Evolutionary conservation across 2,329 filamentous ascomycete species (phyloP), one percentile per base, ranked within the genome.

Genomic region (Aspergillus phoenicis): DNA sequence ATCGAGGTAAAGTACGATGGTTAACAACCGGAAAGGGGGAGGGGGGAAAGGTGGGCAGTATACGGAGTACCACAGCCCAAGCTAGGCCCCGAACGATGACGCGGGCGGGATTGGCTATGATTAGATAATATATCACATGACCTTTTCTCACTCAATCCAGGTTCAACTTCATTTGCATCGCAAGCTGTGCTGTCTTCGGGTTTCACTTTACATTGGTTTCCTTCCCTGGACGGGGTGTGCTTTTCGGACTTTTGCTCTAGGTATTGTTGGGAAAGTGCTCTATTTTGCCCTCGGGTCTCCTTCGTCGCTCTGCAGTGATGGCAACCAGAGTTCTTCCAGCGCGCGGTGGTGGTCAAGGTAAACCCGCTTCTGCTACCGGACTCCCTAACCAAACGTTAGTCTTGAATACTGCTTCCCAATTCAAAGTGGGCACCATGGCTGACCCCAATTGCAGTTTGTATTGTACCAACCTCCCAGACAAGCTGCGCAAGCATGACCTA

Each of bases 401-500:
- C 57, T 26, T 53, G 41, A 5, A 51, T 33, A 57, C 52, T 57
- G 13, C 52, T 15, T 49, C 49, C 39, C 47, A 53, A 28, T 30
- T 56, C 60, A 58, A 52, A 51, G 13, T 41, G 13, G 20, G 28
- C 13, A 20, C 33, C 41, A 26, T 22, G 48, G 53, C 70, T 75
- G 59, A 76, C 62, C 51, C n/a, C 57, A 41, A 8, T 57, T 66
- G 39, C 70, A 96, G 91, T 8, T 85, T 99, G 65, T 99, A 98
- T 75, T 85, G 96, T 70, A 90, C 88, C 56, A 97, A 97, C 71
- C 85, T 99, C 2, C 92, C 91, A 22, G 87, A 93, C 63, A 97
- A 97, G 80, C 87, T 98, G 64, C 91, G 90, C 72, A 99, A 98
- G 77, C 83, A 86, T 63, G 93, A 98, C 75, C 80, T 99, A 45